These are phyloP conservation scores for Heliamphora ciliata DNA, from an alignment of 179 eudicot species.

Conservation along the genomic window DNA sequence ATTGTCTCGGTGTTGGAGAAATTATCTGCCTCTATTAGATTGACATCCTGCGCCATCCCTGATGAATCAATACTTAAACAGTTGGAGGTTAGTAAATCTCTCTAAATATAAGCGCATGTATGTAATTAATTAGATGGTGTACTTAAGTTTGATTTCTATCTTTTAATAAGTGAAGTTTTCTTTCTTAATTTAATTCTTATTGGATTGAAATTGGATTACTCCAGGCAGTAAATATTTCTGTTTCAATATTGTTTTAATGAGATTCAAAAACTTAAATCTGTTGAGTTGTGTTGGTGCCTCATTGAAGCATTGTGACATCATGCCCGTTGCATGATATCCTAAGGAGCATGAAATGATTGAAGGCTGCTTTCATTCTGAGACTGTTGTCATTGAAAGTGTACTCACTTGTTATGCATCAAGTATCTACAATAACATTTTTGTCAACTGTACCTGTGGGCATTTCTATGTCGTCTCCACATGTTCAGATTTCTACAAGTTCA, in stretches of 20 bases:
- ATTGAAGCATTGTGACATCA: not conserved
- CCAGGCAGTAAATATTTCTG: not conserved
- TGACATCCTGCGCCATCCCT: conserved; percentile 61
- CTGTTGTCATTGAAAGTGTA: not conserved
- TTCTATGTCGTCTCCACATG: not conserved
- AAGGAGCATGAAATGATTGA: conserved; percentile 2
- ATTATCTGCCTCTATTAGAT: conserved; percentile 38
- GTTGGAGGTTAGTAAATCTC: conserved; percentile 43
- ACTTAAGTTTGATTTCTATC: not conserved
- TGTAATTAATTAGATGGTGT: too few relatives aligned
- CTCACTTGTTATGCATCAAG: not conserved
- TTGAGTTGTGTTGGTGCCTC: not conserved
- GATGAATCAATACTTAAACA: conserved; percentile 52
- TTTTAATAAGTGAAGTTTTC: not conserved
- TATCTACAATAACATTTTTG: not conserved
- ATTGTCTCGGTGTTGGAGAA: conserved; percentile 53
- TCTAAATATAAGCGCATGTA: not conserved
- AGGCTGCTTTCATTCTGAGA: conserved; percentile 7
- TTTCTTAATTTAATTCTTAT: too few relatives aligned
- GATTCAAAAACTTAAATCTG: not conserved
- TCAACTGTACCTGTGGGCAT: not conserved
- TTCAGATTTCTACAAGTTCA: not conserved
- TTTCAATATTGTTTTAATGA: not conserved
- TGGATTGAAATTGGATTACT: not conserved
- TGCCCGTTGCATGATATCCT: not conserved